Base-by-base conservation (phyloP, 257 asterid species). In the Thymus quinquecostatus region DNA sequence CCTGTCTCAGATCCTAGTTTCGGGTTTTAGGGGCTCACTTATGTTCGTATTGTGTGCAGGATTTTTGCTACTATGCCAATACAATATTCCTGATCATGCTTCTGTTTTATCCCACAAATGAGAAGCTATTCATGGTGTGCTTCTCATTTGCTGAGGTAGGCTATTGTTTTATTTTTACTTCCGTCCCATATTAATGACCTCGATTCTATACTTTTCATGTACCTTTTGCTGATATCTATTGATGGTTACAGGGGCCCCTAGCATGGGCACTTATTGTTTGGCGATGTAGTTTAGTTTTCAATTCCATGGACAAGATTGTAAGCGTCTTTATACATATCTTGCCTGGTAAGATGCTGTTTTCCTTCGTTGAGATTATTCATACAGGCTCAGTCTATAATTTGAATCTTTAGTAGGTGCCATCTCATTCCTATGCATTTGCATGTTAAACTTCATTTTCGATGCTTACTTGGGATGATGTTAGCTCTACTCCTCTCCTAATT, bases 201-300 rank as follows among this genome's bases (percentile, higher is more conserved):
- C 2, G 11, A 27, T 62, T 74, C 78, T 50, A 1, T 3, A 34
- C 38, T 1, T 34, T 1, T 34, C 4, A 34, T 34, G 2, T 3
- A 36, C 64, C 32, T 69, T 36, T 43, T 53, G 13, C 62, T 21
- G 49, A 33, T 53, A 2, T 58, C 13, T 64, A 14, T 54, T 65
- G 47, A 44, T 69, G 69, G 68, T 48, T 75, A 44, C 86, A 95
- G 99, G 99, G 99, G 29, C 99, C 99, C 2, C 82, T 95, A 82
- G 97, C 99, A 8, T 95, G 99, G 99, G 99, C 99, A 45, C 80
- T 92, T 70, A 92, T 95, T 70, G 85, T 95, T 29, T 95, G 99
- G 99, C 84, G 99, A 0, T 89, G 96, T 77, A 92, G 99, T 88
- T 84, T 95, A 80, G 99, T 95, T 64, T 95, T 95, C 81, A 89